These are phyloP conservation scores for Phoma sp. DNA, from an alignment of 2,329 filamentous ascomycete genomes.

Conservation along the genomic window DNA sequence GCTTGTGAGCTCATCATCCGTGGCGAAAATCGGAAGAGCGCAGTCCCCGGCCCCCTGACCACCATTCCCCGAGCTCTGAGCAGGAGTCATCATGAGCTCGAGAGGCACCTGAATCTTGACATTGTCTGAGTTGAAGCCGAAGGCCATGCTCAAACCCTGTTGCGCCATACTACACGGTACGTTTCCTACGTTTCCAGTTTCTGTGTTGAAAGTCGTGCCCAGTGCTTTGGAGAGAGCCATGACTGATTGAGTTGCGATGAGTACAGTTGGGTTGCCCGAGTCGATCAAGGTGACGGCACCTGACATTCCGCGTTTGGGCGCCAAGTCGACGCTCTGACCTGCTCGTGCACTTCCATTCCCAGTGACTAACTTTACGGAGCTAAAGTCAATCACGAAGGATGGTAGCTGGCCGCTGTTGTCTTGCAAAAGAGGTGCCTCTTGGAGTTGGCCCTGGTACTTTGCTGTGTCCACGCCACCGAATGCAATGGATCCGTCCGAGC, in stretches of 20 bases:
- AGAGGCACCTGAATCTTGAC: neutral
- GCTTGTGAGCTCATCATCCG: neutral
- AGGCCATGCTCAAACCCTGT: neutral
- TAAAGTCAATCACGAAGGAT: neutral
- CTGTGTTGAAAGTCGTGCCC: no score
- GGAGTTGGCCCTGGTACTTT: neutral
- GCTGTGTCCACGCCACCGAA: conserved; percentile 2
- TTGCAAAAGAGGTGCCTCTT: neutral
- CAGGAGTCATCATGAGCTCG: neutral
- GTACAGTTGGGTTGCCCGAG: no score
- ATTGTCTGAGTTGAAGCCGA: neutral
- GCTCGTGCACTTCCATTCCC: neutral
- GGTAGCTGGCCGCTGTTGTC: neutral
- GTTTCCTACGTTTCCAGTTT: no score
- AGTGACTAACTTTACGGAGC: neutral
- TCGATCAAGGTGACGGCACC: no score
- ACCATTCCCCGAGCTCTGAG: no score
- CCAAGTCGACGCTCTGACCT: neutral
- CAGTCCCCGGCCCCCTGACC: neutral
- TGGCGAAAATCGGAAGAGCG: neutral
- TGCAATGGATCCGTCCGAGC: neutral
- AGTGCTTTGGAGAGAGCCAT: no score
- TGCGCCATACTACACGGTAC: neutral
- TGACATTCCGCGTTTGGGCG: no score
- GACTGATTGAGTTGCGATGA: no score